A percentile compares a stretch with the other conserved stretches of the same genome.
phyloP scores from a whole-genome alignment of 257 asterid genomes.

The Nicotiana otophora region DNA sequence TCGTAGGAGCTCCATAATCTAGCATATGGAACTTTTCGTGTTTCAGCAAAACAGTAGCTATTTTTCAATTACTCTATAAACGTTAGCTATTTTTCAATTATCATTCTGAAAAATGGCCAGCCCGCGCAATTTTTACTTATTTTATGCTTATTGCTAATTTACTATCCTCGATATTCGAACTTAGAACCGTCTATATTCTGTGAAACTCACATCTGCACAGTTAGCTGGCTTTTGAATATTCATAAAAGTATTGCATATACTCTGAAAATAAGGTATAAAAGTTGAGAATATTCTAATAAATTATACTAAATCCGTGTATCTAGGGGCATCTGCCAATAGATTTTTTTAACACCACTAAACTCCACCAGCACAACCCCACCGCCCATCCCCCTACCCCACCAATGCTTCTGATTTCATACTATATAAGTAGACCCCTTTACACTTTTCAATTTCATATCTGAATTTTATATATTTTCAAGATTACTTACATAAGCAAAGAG shows the following conservation, averaged over 20 bases:
- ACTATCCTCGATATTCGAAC: no score
- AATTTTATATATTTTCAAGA: neutral
- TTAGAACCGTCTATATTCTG: no score
- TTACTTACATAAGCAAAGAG: neutral
- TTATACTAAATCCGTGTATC: slow-evolving; percentile 17
- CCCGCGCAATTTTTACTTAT: no score
- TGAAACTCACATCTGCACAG: no score
- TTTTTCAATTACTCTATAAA: no score
- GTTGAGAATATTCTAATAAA: slow-evolving; percentile 35
- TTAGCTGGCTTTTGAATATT: neutral
- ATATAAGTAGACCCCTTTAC: neutral
- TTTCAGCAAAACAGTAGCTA: no score
- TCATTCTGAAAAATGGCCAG: no score
- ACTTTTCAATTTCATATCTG: neutral
- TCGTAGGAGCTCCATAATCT: no score
- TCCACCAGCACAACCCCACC: neutral
- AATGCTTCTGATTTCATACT: neutral
- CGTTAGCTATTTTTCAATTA: no score
- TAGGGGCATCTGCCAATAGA: slow-evolving; percentile 22
- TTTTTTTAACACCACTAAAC: slow-evolving; percentile 12
- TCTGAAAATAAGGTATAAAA: neutral
- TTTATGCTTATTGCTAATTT: no score
- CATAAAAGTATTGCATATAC: neutral
- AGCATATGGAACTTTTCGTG: no score
- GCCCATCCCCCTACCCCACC: neutral